Conservation (phyloP, 495 filamentous ascomycete genomes). For the Aspergillus sparsus region DNA sequence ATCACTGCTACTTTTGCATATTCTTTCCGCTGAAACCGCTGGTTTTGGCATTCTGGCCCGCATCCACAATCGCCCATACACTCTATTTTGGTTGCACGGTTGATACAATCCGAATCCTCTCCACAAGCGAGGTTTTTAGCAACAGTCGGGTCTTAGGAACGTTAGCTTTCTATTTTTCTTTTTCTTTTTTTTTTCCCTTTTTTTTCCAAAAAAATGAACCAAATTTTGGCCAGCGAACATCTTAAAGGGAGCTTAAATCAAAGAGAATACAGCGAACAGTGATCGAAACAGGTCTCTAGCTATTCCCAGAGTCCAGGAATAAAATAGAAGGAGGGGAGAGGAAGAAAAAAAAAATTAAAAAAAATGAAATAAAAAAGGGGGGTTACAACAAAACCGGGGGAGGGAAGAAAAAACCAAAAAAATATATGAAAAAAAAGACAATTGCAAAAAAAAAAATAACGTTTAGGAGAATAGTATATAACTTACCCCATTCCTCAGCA, state of each 20-base stretch:
- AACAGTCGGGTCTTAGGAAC: slow-evolving; percentile 56
- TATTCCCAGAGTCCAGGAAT: background rate
- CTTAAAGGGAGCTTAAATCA: no score
- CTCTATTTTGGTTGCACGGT: slow-evolving; percentile 96
- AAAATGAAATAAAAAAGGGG: slow-evolving; percentile 1
- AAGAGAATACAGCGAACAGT: no score
- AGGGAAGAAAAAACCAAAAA: slow-evolving; percentile 4
- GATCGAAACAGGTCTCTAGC: no score
- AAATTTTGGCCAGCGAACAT: background rate
- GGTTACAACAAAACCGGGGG: no score
- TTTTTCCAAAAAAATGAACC: background rate
- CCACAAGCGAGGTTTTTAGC: slow-evolving; percentile 82
- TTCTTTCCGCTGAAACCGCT: slow-evolving; percentile 87
- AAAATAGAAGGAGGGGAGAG: slow-evolving; percentile 9
- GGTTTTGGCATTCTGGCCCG: slow-evolving; percentile 85
- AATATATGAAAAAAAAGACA: slow-evolving; percentile 1
- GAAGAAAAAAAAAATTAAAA: background rate
- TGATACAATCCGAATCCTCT: slow-evolving; percentile 98
- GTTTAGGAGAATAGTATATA: slow-evolving; percentile 10
- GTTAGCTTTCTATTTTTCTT: slow-evolving; percentile 26
- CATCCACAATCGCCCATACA: slow-evolving; percentile 86
- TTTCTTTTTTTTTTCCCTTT: background rate
- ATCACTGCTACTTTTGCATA: slow-evolving; percentile 93
- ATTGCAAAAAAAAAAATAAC: background rate
- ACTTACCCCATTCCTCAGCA: slow-evolving; percentile 93